Base-by-base conservation (phyloP, 2,329 filamentous ascomycete genomes). In the Fusarium mundagurra region DNA sequence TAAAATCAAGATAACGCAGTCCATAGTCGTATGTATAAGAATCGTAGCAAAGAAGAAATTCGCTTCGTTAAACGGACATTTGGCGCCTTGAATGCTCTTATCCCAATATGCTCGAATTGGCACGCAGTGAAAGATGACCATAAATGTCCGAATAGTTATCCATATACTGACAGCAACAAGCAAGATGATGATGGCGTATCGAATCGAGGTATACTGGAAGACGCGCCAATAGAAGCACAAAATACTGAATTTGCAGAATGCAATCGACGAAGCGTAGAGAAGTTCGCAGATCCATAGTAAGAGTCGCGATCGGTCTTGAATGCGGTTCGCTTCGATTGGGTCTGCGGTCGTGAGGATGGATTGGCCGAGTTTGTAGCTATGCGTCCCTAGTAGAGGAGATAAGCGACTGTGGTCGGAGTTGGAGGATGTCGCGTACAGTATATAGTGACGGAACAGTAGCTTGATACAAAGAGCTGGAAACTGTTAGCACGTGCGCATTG, bases 51-150 rank as follows among this genome's bases (percentile, higher is more conserved):
- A 79, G 53, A 82, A 82, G 69, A 81, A 82, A 14, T 76, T 76
- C 2, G 73, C 64, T 29, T 78, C 78, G 24, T 82, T 75, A 43
- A 83, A 79, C 0, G 58, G 69, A 60, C 82, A 84, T 16, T 63
- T 61, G 0, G 71, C 73, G 11, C 72, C 73, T 14, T 65, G 41
- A 36, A 83, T 77, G 3, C 67, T 64, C 20, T 68, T 72, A 9
- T 80, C 71, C 82, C 82, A 83, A 51, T 80, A 82, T 0, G 76
- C 77, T 20, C 78, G 76, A 1, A 83, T 71, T 0, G 82, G 82
- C 3, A 80, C 48, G 50, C 81, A 83, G 43, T 81, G 79, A 53
- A 83, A 83, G 4, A 81, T 77, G 4, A 78, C 78, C 44, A 82
- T 73, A 58, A 82, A 80, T 1, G 78, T 81, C 17, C 79, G 63